A percentile compares a stretch with the other conserved stretches of the same genome.
Conservation (phyloP, 148 eudicot genomes). For the Suaeda aralocaspica region DNA sequence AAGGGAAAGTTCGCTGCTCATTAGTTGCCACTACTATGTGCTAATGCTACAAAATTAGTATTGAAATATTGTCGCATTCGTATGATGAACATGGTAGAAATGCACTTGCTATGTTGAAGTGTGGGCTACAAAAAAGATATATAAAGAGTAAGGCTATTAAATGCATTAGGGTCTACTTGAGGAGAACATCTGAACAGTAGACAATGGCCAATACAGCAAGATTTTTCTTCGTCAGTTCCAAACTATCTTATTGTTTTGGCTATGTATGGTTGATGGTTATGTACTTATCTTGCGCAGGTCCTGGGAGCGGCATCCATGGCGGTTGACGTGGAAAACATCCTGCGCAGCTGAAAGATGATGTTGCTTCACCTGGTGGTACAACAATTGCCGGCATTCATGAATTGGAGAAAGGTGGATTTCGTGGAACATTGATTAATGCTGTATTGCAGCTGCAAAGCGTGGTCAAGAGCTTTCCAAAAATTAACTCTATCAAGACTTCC, state of each 20-base stretch:
- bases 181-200: too few species aligned
- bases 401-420: constrained; percentile 81
- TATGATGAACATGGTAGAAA: too few species aligned
- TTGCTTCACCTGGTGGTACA: constrained; percentile 88
- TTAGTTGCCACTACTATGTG: too few species aligned
- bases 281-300: constrained; percentile 56
- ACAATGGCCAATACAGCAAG: background rate
- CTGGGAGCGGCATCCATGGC: constrained; percentile 92
- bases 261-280: constrained; percentile 3
- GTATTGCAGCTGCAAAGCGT: constrained; percentile 84
- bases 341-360: constrained; percentile 92
- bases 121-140: too few species aligned
- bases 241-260: background rate
- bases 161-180: too few species aligned
- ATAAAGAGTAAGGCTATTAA: too few species aligned
- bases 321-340: constrained; percentile 71
- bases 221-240: background rate
- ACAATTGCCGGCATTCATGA: constrained; percentile 94
- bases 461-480: constrained; percentile 58
- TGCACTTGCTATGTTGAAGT: too few species aligned
- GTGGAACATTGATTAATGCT: constrained; percentile 89
- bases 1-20: too few species aligned
- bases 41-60: too few species aligned
- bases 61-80: too few species aligned
- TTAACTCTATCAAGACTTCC: constrained; percentile 9